phyloP scores from a whole-genome alignment of 2,329 filamentous ascomycete genomes.

The Apiospora saccharicola region DNA sequence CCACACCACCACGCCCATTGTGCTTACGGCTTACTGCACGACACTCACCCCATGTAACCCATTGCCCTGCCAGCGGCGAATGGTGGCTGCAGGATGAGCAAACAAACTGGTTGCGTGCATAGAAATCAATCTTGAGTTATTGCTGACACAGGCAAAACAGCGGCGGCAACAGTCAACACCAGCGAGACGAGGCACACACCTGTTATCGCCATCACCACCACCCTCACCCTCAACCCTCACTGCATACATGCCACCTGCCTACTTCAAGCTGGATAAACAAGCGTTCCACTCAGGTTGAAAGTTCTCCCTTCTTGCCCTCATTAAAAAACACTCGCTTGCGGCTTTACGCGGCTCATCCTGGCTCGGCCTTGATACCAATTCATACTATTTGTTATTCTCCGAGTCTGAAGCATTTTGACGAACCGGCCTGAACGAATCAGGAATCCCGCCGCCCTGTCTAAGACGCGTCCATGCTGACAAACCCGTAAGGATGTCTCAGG shows the following conservation, averaged over 20 bases:
- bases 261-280: background rate
- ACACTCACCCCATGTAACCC: conserved; percentile 4
- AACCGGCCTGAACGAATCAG: background rate
- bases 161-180: background rate
- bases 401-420: background rate
- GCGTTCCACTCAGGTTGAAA: conserved; percentile 7
- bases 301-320: background rate
- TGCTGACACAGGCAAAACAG: background rate
- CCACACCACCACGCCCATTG: background rate
- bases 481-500: background rate
- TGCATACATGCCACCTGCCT: background rate
- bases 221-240: background rate
- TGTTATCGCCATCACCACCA: conserved; percentile 10
- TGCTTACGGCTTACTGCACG: conserved; percentile 18
- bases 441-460: background rate
- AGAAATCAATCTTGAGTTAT: background rate
- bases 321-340: background rate
- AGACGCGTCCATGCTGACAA: background rate
- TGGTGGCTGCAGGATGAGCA: background rate
- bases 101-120: conserved; percentile 5
- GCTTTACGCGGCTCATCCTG: background rate
- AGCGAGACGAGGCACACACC: background rate
- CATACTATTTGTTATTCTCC: background rate
- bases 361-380: background rate
- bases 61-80: conserved; percentile 2